phyloP scores from a whole-genome alignment of 345 rosid species.

The Chamaenerion angustifolium region DNA sequence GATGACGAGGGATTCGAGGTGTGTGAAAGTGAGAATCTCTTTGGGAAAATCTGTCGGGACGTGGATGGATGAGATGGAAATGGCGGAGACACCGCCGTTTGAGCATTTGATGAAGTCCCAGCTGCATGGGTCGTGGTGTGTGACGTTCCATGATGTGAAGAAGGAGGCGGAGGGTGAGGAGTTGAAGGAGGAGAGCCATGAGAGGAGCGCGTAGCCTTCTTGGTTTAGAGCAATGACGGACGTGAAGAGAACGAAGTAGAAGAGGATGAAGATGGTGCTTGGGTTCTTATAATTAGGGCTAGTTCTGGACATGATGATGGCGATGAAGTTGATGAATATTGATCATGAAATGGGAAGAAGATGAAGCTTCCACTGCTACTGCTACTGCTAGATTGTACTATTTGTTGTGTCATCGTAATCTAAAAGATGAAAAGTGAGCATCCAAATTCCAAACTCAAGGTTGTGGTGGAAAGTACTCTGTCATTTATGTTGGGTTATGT shows the following conservation, averaged over 20 bases:
- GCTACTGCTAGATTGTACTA: conserved; percentile 14
- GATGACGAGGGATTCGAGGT: conserved; percentile 33
- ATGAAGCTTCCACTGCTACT: background rate
- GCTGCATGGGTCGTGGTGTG: conserved; percentile 42
- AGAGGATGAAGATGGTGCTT: conserved; percentile 28
- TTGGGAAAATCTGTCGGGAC: conserved; percentile 36
- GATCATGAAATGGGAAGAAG: conserved; percentile 17
- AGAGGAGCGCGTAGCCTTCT: conserved; percentile 55
- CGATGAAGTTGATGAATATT: conserved; percentile 20
- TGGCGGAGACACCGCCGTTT: conserved; percentile 27
- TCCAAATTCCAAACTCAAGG: background rate
- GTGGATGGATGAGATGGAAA: conserved; percentile 23
- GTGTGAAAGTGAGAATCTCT: conserved; percentile 29
- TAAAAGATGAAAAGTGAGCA: background rate
- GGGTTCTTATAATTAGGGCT: too few species aligned
- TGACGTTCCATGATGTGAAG: conserved; percentile 55
- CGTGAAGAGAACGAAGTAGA: conserved; percentile 27
- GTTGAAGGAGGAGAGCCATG: conserved; percentile 57
- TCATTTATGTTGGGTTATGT: conserved; percentile 8
- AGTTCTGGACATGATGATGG: conserved; percentile 18
- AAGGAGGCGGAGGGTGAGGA: conserved; percentile 31
- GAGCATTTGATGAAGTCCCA: conserved; percentile 52
- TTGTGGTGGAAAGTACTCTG: conserved; percentile 7
- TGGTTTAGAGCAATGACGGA: conserved; percentile 38
- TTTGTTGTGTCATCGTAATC: conserved; percentile 16